These are phyloP conservation scores for Tetrahymena malaccensis DNA, from an alignment of 73 alveolate species.

Conservation along the genomic window DNA sequence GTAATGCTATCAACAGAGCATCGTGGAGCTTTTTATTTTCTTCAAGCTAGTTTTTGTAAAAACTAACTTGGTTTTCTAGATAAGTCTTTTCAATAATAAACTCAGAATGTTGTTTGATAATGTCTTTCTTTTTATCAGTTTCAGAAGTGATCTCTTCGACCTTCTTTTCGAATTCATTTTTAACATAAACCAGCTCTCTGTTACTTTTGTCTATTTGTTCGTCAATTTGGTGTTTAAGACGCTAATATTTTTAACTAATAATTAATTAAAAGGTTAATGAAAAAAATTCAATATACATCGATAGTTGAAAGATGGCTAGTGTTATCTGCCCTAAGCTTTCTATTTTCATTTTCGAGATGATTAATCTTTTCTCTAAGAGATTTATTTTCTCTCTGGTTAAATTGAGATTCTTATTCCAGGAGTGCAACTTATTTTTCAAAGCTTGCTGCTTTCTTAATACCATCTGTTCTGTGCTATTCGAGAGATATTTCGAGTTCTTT, in stretches of 20 bases:
- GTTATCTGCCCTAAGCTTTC: slow-evolving; percentile 16
- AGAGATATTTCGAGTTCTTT: neutral
- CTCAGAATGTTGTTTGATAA: slow-evolving; percentile 7
- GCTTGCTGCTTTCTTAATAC: neutral
- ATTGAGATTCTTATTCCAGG: slow-evolving; percentile 5
- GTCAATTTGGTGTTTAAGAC: slow-evolving; percentile 2
- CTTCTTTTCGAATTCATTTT: slow-evolving; percentile 25
- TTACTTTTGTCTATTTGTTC: neutral
- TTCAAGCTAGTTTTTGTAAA: slow-evolving; percentile 26
- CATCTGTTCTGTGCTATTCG: neutral
- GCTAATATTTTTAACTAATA: slow-evolving; percentile 4
- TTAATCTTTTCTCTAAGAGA: neutral
- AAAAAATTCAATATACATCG: neutral
- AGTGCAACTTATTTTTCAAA: slow-evolving; percentile 31
- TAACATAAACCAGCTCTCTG: neutral
- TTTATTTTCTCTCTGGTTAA: slow-evolving; percentile 5
- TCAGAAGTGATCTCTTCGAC: slow-evolving; percentile 22
- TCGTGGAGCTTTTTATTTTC: slow-evolving; percentile 38
- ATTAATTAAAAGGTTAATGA: neutral
- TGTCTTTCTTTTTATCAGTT: slow-evolving; percentile 26
- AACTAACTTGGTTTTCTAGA: slow-evolving; percentile 31
- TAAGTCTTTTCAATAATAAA: slow-evolving; percentile 34
- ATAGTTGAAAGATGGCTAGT: neutral
- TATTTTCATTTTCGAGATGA: slow-evolving; percentile 16
- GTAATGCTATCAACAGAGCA: slow-evolving; percentile 31